phyloP scores from a whole-genome alignment of 495 filamentous ascomycete genomes.

The Neurospora discreta region DNA sequence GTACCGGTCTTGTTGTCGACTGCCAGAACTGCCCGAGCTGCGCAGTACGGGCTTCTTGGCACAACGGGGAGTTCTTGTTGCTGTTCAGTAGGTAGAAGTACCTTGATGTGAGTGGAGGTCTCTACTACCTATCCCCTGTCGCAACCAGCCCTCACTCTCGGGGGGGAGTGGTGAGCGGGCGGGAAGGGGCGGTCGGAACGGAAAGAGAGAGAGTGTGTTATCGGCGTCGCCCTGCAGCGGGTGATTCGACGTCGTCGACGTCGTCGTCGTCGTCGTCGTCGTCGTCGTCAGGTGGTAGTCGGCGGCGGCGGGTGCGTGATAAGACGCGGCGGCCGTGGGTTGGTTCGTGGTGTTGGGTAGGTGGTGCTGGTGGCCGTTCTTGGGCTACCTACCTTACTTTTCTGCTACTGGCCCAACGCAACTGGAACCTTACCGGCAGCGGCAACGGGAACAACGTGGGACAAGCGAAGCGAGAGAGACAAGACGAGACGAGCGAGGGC shows the following conservation, averaged over 20 bases:
- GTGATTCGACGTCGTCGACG: neutral
- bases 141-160: neutral
- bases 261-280: neutral
- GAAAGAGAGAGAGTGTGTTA: neutral
- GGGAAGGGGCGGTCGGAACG: neutral
- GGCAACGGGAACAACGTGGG: neutral
- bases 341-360: neutral
- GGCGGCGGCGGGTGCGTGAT: neutral
- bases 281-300: neutral
- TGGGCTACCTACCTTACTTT: neutral
- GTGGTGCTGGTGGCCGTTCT: neutral
- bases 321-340: neutral
- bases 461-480: neutral
- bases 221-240: neutral
- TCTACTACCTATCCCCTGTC: neutral
- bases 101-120: neutral
- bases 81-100: neutral
- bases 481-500: neutral
- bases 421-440: neutral
- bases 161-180: neutral
- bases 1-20: neutral
- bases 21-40: neutral
- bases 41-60: neutral
- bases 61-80: neutral
- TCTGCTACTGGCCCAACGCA: neutral